Evolutionary conservation across 139 green algal species (phyloP).

Genomic region (Desmodesmus armatus): DNA sequence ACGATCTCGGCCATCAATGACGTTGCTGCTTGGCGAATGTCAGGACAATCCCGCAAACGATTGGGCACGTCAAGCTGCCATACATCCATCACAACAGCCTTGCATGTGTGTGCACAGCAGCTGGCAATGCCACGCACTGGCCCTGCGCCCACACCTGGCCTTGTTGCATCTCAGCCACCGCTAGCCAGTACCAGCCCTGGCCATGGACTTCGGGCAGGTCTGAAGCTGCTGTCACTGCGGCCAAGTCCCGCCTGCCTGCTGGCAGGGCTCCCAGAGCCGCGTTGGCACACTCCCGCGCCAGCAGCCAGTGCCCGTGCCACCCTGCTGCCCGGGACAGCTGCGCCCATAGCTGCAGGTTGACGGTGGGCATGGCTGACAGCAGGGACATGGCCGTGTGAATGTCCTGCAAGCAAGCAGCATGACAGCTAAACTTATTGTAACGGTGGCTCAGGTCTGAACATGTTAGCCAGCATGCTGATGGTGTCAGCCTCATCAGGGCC

Average conservation of each 20-base stretch:
- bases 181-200: slow-evolving; percentile 68
- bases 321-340: slow-evolving; percentile 62
- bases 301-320: slow-evolving; percentile 30
- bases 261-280: slow-evolving; percentile 39
- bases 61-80: too few relatives aligned
- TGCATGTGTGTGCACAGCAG: not conserved
- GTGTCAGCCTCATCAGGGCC: too few relatives aligned
- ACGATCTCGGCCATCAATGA: too few relatives aligned
- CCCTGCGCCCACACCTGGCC: slow-evolving; percentile 35
- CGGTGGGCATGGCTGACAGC: slow-evolving; percentile 51
- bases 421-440: not conserved
- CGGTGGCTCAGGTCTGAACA: too few relatives aligned
- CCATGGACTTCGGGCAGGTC: slow-evolving; percentile 57
- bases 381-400: slow-evolving; percentile 47
- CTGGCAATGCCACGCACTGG: not conserved
- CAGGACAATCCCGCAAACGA: too few relatives aligned
- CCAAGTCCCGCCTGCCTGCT: slow-evolving; percentile 28
- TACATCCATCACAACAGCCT: too few relatives aligned
- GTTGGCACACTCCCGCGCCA: slow-evolving; percentile 57
- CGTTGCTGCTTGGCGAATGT: too few relatives aligned
- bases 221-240: slow-evolving; percentile 27
- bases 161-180: slow-evolving; percentile 54
- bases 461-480: too few relatives aligned
- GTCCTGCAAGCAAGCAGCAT: slow-evolving; percentile 24
- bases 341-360: slow-evolving; percentile 66